Conservation (phyloP, 495 filamentous ascomycete species). For the Tetracladium setigerum region DNA sequence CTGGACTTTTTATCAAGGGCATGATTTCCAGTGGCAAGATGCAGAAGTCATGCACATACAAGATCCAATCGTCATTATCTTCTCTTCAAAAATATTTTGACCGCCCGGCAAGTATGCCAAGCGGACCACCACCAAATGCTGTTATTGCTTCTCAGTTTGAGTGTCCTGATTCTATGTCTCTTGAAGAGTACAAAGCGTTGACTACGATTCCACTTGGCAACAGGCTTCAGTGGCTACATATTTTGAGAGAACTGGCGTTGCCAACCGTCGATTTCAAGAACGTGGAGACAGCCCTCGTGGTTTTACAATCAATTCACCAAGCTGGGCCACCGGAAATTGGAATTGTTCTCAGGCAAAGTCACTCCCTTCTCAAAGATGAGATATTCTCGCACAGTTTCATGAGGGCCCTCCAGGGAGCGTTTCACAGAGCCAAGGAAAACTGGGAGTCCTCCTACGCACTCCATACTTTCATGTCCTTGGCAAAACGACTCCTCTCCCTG, state of each 20-base stretch:
- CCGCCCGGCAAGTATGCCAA: conserved; percentile 19
- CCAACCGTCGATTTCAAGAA: conserved; percentile 40
- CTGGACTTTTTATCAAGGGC: conserved; percentile 24
- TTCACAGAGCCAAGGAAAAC: conserved; percentile 34
- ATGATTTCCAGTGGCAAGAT: conserved; percentile 17
- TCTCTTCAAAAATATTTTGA: conserved; percentile 30
- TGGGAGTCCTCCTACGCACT: conserved; percentile 39
- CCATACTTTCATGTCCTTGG: conserved; percentile 27
- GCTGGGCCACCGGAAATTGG: conserved; percentile 27
- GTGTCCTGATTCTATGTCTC: conserved; percentile 33
- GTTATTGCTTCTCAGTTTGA: conserved; percentile 37
- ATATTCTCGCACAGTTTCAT: conserved; percentile 1
- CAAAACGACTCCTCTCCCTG: conserved; percentile 30
- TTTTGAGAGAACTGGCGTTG: conserved; percentile 40
- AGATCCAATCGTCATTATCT: conserved; percentile 19
- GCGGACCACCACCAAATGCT: conserved; percentile 28
- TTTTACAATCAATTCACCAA: conserved; percentile 44
- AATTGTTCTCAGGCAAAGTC: background rate
- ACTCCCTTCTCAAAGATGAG: background rate
- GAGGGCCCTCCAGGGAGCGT: conserved; percentile 16
- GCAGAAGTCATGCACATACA: conserved; percentile 27
- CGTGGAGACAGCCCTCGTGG: conserved; percentile 32
- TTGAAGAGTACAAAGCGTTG: conserved; percentile 45
- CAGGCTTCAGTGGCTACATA: conserved; percentile 47
- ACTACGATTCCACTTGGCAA: conserved; percentile 38